phyloP scores from a whole-genome alignment of 1,139 yeast genomes.

The Candida frijolesensis region DNA sequence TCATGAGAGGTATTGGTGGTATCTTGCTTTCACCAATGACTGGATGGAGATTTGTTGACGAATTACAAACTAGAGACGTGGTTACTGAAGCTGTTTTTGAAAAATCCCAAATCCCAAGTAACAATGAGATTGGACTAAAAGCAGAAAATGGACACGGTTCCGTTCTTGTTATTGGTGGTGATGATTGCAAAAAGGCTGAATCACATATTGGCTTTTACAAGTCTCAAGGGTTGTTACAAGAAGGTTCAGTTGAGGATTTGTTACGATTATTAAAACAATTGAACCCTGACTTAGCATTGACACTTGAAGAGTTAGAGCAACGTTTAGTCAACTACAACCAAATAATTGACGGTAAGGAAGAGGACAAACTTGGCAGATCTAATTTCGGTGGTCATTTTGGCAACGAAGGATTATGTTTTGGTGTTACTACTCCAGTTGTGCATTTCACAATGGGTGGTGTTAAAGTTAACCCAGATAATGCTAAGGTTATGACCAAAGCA shows the following conservation, averaged over 20 bases:
- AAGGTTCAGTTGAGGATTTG: slow-evolving; percentile 27
- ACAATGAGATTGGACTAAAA: slow-evolving; percentile 11
- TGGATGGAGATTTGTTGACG: slow-evolving; percentile 38
- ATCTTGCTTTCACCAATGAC: slow-evolving; percentile 32
- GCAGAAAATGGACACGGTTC: slow-evolving; percentile 22
- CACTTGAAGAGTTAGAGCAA: slow-evolving; percentile 12
- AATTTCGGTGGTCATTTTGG: slow-evolving; percentile 24
- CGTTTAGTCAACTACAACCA: slow-evolving; percentile 19
- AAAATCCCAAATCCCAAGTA: slow-evolving; percentile 21
- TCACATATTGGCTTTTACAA: slow-evolving; percentile 34
- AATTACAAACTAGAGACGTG: slow-evolving; percentile 34
- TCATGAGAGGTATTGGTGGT: slow-evolving; percentile 42
- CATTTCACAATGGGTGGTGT: slow-evolving; percentile 47
- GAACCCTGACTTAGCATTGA: slow-evolving; percentile 17
- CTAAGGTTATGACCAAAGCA: slow-evolving; percentile 25
- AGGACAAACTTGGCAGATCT: slow-evolving; percentile 25
- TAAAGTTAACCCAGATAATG: slow-evolving; percentile 25
- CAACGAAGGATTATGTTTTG: slow-evolving; percentile 23
- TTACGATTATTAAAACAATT: slow-evolving; percentile 17
- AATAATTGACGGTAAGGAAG: slow-evolving; percentile 9
- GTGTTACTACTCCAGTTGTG: slow-evolving; percentile 40
- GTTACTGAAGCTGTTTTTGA: slow-evolving; percentile 30
- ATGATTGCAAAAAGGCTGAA: slow-evolving; percentile 30
- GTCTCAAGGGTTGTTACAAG: slow-evolving; percentile 27
- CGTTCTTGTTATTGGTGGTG: slow-evolving; percentile 26